Base-by-base conservation (phyloP, 208 protist genomes). In the Tritrichomonas musculus region DNA sequence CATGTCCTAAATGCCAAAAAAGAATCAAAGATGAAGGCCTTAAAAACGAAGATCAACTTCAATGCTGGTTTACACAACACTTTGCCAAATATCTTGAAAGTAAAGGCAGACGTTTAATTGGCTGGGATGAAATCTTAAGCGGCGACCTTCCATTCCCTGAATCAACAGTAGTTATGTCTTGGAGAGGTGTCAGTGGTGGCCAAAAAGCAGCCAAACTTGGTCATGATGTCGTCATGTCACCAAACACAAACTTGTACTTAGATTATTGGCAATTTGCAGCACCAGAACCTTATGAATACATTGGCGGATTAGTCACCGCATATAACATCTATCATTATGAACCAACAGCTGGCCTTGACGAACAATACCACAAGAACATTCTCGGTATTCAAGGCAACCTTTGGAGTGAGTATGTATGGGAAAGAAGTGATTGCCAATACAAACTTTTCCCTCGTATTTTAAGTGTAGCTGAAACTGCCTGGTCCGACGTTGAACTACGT, bases 161-260 rank as follows among this genome's bases (percentile, higher is more conserved):
- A 30, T 1, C 17, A 20, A 41, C 73, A 30, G 4, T 11, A 22
- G 73, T 82, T 22, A 82, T 82, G 73, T 50, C 41, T 14, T 82
- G 73, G 73, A 47, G 14, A 50, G 73, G 73, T 20, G 73, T 47
- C 30, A 14, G 50, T 53, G 73, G 73, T 11, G 73, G 73, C 3
- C 47, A n/a, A 0, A 82, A 14, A 30, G 73, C 73, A 22, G 73
- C 73, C 4, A 9, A 36, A 82, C 20, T 20, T 53, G 73, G 73
- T 9, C 73, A 82, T 53, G 17, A 82, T 44, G 73, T 82, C 22
- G 73, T 82, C 11, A 82, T 82, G 73, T 82, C 73, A 50, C 73
- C 73, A 30, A 47, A 25, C 5, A 1, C 41, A 5, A 47, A n/a
- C 25, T n/a, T 36, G 4, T 82, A 82, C 30, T 47, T 82, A 20